A percentile compares a stretch with the other conserved stretches of the same genome.
Evolutionary conservation across 495 filamentous ascomycete species (phyloP).

Genomic region (Delitschia confertaspora): DNA sequence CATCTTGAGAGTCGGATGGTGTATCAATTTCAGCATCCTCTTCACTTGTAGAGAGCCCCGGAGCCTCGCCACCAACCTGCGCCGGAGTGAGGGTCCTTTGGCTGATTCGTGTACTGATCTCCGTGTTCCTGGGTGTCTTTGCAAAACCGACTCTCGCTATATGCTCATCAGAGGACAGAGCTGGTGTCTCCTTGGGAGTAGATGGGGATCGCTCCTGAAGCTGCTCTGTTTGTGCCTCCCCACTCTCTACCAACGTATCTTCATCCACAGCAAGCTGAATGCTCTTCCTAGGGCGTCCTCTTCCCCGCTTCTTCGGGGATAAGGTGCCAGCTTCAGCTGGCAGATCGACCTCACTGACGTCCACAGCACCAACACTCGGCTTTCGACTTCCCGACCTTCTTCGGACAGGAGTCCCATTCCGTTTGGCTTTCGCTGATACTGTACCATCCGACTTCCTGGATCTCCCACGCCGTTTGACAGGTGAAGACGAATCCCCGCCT

Average conservation of each 20-base stretch:
- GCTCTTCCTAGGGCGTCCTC: constrained; percentile 25
- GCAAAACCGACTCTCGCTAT: too few relatives aligned
- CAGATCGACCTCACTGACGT: constrained; percentile 1
- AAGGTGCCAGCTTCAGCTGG: neutral
- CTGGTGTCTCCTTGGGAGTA: too few relatives aligned
- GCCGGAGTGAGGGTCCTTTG: too few relatives aligned
- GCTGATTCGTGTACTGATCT: too few relatives aligned
- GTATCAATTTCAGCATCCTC: too few relatives aligned
- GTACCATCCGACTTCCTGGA: constrained; percentile 19
- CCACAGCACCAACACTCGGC: constrained; percentile 1
- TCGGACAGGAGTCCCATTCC: constrained; percentile 29
- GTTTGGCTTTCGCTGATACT: constrained; percentile 19
- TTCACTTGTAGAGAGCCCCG: too few relatives aligned
- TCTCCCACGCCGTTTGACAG: constrained; percentile 27
- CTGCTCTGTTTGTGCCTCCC: too few relatives aligned
- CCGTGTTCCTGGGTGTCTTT: too few relatives aligned
- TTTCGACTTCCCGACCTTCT: constrained; percentile 4
- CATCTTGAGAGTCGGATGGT: too few relatives aligned
- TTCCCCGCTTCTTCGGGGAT: constrained; percentile 6
- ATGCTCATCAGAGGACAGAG: too few relatives aligned
- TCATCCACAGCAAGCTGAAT: constrained; percentile 11
- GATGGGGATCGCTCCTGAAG: too few relatives aligned
- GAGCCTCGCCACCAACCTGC: too few relatives aligned
- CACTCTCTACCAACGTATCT: neutral
- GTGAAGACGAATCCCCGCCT: constrained; percentile 23